Evolutionary conservation across 371 early-diverging fungal genomes (phyloP).

Genomic region (Umbelopsis sp.): DNA sequence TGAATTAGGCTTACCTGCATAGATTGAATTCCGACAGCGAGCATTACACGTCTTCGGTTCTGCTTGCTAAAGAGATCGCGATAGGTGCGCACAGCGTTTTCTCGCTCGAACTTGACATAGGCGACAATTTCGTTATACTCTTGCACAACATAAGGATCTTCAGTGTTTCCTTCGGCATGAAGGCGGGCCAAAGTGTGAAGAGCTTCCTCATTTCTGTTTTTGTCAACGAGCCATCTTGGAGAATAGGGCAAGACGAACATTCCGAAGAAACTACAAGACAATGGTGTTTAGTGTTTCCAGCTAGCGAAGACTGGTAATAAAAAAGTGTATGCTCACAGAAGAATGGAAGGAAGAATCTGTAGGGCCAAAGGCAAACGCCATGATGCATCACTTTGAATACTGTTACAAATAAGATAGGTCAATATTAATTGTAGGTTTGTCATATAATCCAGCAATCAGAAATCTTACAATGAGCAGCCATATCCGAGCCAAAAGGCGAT

Average conservation of each 20-base stretch:
- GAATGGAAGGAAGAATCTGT: conserved; percentile 35
- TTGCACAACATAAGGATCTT: conserved; percentile 55
- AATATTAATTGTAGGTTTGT: too few species aligned
- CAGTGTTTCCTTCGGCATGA: conserved; percentile 53
- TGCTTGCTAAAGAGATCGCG: conserved; percentile 59
- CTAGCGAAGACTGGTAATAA: neutral
- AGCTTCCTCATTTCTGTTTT: conserved; percentile 46
- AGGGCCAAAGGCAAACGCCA: conserved; percentile 44
- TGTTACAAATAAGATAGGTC: conserved; percentile 15
- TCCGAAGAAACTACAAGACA: conserved; percentile 57
- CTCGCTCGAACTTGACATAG: conserved; percentile 60
- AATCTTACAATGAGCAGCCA: conserved; percentile 36
- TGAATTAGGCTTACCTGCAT: conserved; percentile 32
- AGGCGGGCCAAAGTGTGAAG: conserved; percentile 67
- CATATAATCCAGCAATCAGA: too few species aligned
- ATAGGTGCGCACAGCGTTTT: conserved; percentile 62
- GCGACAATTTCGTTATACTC: conserved; percentile 75
- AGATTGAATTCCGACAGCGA: conserved; percentile 68
- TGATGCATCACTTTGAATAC: conserved; percentile 24
- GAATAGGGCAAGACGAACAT: conserved; percentile 46
- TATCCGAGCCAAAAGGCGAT: conserved; percentile 20
- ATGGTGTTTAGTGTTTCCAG: conserved; percentile 59
- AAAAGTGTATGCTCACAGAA: conserved; percentile 32
- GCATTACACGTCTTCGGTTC: conserved; percentile 49
- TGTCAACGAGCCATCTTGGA: conserved; percentile 56